phyloP scores from a whole-genome alignment of 176 grass and related monocot species.

The Areca catechu region DNA sequence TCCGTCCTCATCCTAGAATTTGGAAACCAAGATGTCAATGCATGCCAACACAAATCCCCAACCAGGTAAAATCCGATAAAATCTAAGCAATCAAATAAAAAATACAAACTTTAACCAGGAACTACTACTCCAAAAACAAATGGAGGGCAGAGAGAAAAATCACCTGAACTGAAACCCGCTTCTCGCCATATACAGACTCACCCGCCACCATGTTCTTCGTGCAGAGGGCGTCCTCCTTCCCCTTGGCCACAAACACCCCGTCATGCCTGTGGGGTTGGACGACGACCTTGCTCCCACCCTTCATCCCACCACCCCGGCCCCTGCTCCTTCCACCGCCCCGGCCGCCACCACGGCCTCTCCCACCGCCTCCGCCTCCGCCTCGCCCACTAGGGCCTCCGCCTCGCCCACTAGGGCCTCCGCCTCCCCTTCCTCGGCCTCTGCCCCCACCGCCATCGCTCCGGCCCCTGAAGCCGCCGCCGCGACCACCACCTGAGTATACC shows the following conservation, averaged over 20 bases:
- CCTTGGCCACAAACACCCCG: conserved; percentile 79
- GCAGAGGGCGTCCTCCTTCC: conserved; percentile 92
- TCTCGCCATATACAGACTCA: conserved; percentile 83
- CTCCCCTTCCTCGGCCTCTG: conserved; percentile 16
- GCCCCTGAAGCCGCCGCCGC: conserved; percentile 3
- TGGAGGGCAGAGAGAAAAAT: no score
- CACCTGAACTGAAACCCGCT: conserved; percentile 76
- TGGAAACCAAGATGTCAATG: no score
- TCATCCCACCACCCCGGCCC: conserved; percentile 49
- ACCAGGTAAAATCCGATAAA: no score
- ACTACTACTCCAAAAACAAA: no score
- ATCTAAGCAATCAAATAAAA: no score
- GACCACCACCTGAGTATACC: conserved; percentile 17
- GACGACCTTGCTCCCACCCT: conserved; percentile 68
- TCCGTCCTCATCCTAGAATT: conserved; percentile 52
- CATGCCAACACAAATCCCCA: no score
- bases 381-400: no score
- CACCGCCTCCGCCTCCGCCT: conserved; percentile 7
- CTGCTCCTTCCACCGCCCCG: conserved; percentile 18
- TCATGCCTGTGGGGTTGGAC: conserved; percentile 67
- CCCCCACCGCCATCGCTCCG: conserved; percentile 1
- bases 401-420: conserved; percentile 11
- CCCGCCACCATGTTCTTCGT: conserved; percentile 81
- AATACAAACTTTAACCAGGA: no score
- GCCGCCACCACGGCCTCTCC: conserved; percentile 8